Conservation (phyloP, 148 eudicot species). For the Camellia lanceoleosa region DNA sequence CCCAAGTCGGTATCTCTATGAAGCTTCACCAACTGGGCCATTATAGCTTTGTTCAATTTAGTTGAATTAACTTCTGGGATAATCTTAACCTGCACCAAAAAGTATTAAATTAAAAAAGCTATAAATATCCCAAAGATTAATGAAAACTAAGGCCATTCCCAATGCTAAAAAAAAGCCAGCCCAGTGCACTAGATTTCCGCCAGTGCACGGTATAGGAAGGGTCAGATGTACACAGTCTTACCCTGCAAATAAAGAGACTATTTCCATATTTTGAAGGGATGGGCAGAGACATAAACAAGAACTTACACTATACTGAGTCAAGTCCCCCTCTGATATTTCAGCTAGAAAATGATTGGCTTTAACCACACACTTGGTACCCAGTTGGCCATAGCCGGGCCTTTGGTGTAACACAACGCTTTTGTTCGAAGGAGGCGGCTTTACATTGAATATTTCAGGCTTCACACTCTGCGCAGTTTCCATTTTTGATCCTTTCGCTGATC, state of each 20-base stretch:
- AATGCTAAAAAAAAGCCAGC: background rate
- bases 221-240: no score
- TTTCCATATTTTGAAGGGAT: no score
- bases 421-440: conserved; percentile 28
- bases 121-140: background rate
- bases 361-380: conserved; percentile 60
- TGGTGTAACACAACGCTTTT: conserved; percentile 44
- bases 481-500: conserved; percentile 34
- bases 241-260: no score
- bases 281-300: background rate
- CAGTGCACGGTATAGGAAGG: no score
- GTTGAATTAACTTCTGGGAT: conserved; percentile 54
- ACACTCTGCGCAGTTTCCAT: conserved; percentile 28
- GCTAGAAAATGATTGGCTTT: conserved; percentile 70
- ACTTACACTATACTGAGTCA: conserved; percentile 64
- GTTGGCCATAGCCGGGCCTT: conserved; percentile 60
- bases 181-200: background rate
- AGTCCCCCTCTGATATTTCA: conserved; percentile 47
- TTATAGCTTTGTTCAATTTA: conserved; percentile 54
- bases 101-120: background rate
- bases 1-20: conserved; percentile 59
- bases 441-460: conserved; percentile 27
- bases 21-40: conserved; percentile 54
- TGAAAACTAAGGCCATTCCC: background rate
- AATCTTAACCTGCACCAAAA: conserved; percentile 46